Conservation (phyloP, 2,329 filamentous ascomycete genomes). For the Epichloe aotearoae region DNA sequence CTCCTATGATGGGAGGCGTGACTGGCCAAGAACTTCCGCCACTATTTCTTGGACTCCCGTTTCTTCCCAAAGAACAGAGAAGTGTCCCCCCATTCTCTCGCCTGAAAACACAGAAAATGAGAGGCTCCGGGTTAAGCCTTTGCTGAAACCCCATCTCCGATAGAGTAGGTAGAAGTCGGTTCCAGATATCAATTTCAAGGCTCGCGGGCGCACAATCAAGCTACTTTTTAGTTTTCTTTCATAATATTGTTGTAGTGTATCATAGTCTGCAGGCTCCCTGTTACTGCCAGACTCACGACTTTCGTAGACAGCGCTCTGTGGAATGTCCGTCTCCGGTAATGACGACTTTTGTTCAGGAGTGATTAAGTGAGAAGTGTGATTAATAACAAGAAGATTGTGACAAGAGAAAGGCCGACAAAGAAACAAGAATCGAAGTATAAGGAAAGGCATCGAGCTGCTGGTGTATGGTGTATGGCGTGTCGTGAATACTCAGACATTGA, state of each 20-base stretch:
- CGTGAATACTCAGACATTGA: conserved; percentile 44
- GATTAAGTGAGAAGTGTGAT: conserved; percentile 26
- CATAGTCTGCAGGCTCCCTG: conserved; percentile 16
- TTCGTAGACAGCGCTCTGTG: conserved; percentile 22
- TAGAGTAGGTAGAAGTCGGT: conserved; percentile 2
- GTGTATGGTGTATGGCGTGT: conserved; percentile 44
- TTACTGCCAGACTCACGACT: conserved; percentile 18
- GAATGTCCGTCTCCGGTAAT: conserved; percentile 15
- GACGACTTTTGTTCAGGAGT: conserved; percentile 21
- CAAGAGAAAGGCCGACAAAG: conserved; percentile 21
- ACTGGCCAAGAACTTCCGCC: neutral
- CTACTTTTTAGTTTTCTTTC: conserved; percentile 6
- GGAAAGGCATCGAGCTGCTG: conserved; percentile 43
- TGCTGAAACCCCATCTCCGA: neutral
- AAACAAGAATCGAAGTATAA: conserved; percentile 33
- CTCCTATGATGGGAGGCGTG: neutral
- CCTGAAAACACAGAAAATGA: neutral
- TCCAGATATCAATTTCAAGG: neutral
- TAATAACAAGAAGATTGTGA: conserved; percentile 21
- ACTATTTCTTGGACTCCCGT: neutral
- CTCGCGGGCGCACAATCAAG: conserved; percentile 1
- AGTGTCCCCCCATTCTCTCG: neutral
- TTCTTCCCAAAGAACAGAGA: neutral
- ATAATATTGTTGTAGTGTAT: conserved; percentile 6
- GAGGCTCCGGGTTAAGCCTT: neutral